These are phyloP conservation scores for Verticillium zaregamsianum DNA, from an alignment of 2,329 filamentous ascomycete genomes.

Conservation along the genomic window DNA sequence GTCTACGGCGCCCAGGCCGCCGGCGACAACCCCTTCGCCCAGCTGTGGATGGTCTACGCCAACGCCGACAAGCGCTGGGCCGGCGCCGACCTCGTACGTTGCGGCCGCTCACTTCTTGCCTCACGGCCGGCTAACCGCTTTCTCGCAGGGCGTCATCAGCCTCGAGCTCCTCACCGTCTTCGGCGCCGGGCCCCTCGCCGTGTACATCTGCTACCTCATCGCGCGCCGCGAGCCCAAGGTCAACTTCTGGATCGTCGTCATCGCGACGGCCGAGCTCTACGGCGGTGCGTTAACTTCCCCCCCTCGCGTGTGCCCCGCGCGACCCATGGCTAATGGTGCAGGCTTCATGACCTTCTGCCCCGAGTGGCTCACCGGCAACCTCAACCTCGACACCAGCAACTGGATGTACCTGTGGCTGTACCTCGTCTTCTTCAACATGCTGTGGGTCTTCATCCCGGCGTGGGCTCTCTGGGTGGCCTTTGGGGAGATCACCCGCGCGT, in stretches of 20 bases:
- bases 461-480: slow-evolving; percentile 55
- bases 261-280: slow-evolving; percentile 64
- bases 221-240: slow-evolving; percentile 48
- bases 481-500: slow-evolving; percentile 51
- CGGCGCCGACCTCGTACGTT: slow-evolving; percentile 52
- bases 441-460: slow-evolving; percentile 62
- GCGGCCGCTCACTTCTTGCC: too few relatives aligned
- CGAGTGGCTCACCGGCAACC: slow-evolving; percentile 60
- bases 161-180: slow-evolving; percentile 64
- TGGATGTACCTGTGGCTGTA: slow-evolving; percentile 68
- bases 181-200: slow-evolving; percentile 55
- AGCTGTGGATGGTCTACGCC: slow-evolving; percentile 67
- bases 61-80: slow-evolving; percentile 61
- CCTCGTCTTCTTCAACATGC: slow-evolving; percentile 63
- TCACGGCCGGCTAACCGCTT: too few relatives aligned
- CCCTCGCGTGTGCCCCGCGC: too few relatives aligned
- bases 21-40: slow-evolving; percentile 49
- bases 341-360: slow-evolving; percentile 70
- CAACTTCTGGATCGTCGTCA: slow-evolving; percentile 59
- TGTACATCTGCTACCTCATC: slow-evolving; percentile 58
- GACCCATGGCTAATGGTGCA: too few relatives aligned
- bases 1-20: slow-evolving; percentile 56
- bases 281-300: too few relatives aligned
- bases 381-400: slow-evolving; percentile 61
- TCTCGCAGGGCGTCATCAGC: slow-evolving; percentile 45